Evolutionary conservation across 1,284 basidiomycete species (phyloP).

Genomic region (Cronartium quercuum): DNA sequence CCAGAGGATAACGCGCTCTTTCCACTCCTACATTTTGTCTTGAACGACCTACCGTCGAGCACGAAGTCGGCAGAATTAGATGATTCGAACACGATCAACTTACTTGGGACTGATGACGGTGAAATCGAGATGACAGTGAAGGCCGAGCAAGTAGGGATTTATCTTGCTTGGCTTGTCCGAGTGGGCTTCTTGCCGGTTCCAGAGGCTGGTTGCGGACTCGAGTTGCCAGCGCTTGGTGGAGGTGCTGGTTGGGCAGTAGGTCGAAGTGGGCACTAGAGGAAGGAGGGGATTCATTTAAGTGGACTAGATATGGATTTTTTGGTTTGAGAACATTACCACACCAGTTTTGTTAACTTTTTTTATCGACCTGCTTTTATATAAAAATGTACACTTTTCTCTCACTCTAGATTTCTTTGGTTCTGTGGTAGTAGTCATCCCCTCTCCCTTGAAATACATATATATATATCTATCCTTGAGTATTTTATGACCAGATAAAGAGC

Average conservation of each 20-base stretch:
- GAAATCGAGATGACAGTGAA: constrained; percentile 64
- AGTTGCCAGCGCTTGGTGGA: constrained; percentile 6
- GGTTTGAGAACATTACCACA: no score
- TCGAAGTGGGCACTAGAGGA: constrained; percentile 23
- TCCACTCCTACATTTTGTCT: constrained; percentile 91
- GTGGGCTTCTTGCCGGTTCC: constrained; percentile 78
- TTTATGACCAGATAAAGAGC: no score
- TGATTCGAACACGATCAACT: constrained; percentile 69
- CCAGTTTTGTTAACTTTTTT: no score
- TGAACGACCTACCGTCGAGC: constrained; percentile 92
- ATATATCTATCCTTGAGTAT: no score
- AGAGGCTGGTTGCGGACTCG: neutral
- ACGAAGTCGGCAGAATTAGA: constrained; percentile 91
- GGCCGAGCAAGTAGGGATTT: constrained; percentile 70
- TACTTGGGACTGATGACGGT: constrained; percentile 54
- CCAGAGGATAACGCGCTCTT: constrained; percentile 81
- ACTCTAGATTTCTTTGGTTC: no score
- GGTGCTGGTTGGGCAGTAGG: constrained; percentile 21
- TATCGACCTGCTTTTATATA: no score
- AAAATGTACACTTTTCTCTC: no score
- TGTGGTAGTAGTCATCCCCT: no score
- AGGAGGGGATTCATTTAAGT: no score
- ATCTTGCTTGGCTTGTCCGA: constrained; percentile 87
- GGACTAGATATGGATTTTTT: no score
- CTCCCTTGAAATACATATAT: no score